Percentiles rank a stretch among this genome's conserved stretches.
phyloP scores from a whole-genome alignment of 1,139 yeast species.

The Hansenula sp. region DNA sequence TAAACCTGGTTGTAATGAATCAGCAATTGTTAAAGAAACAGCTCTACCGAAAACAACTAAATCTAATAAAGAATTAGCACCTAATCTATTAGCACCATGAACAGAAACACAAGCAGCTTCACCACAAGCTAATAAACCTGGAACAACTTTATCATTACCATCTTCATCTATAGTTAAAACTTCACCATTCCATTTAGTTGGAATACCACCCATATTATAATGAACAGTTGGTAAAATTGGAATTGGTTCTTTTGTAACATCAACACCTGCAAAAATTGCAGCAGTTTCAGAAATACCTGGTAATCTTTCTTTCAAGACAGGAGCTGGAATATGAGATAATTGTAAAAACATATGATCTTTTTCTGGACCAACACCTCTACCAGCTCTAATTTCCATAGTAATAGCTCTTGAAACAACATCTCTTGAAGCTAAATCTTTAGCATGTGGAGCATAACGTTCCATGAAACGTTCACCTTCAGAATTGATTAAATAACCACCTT shows the following conservation, averaged over 20 bases:
- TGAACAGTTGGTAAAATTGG: conserved; percentile 98
- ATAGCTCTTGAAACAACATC: conserved; percentile 98
- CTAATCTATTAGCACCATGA: conserved; percentile 98
- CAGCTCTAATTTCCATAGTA: conserved; percentile 97
- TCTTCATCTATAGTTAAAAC: conserved; percentile 77
- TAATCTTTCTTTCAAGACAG: conserved; percentile 89
- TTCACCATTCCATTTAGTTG: conserved; percentile 97
- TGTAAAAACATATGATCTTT: conserved; percentile 95
- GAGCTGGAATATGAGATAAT: conserved; percentile 89
- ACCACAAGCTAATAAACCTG: conserved; percentile 96
- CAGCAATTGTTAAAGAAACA: conserved; percentile 87
- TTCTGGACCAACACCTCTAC: conserved; percentile 97
- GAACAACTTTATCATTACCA: conserved; percentile 89
- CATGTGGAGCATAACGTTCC: conserved; percentile 99
- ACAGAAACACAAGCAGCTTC: conserved; percentile 99
- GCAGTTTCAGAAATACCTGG: conserved; percentile 99
- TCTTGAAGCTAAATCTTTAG: conserved; percentile 97
- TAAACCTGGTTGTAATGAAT: conserved; percentile 79
- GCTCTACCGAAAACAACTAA: conserved; percentile 98
- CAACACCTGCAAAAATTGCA: conserved; percentile 97
- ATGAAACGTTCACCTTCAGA: conserved; percentile 98
- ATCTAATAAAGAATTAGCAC: conserved; percentile 97
- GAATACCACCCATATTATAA: conserved; percentile 99
- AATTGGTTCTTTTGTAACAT: conserved; percentile 98
- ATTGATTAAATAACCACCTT: conserved; percentile 96